Conservation (phyloP, 805 yeast genomes). For the Spathaspora sp. region DNA sequence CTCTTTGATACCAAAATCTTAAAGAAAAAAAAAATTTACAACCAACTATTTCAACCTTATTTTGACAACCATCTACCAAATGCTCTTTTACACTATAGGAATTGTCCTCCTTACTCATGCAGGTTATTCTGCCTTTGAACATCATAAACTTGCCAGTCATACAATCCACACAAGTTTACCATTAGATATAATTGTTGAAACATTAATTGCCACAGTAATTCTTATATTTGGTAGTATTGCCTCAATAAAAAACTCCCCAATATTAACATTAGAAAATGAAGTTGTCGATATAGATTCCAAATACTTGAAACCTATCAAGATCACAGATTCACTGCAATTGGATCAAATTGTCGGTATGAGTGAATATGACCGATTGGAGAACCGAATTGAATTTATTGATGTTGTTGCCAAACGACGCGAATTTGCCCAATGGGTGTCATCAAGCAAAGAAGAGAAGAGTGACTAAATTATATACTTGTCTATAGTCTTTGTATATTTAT, state of each 20-base stretch:
- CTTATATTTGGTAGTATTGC: constrained; percentile 36
- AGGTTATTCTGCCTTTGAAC: constrained; percentile 53
- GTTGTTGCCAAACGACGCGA: constrained; percentile 42
- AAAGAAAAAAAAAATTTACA: neutral
- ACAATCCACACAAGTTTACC: constrained; percentile 25
- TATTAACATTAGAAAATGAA: constrained; percentile 22
- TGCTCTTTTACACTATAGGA: constrained; percentile 13
- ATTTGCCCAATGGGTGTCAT: constrained; percentile 31
- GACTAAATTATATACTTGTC: neutral
- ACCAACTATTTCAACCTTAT: neutral
- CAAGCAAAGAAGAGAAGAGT: constrained; percentile 2
- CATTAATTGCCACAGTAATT: constrained; percentile 43
- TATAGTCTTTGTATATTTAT: neutral
- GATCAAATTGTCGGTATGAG: constrained; percentile 45
- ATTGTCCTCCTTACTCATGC: constrained; percentile 38
- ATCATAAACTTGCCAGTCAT: constrained; percentile 32
- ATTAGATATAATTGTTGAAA: constrained; percentile 49
- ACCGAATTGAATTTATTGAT: constrained; percentile 52
- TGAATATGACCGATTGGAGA: constrained; percentile 46
- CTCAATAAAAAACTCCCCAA: constrained; percentile 21
- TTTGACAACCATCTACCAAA: neutral
- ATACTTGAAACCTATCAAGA: constrained; percentile 44
- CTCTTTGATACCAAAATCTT: neutral
- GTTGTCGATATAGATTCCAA: constrained; percentile 23
- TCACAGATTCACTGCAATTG: constrained; percentile 43